Base-by-base conservation (phyloP, 2,329 filamentous ascomycete genomes). In the Cryphonectria naterciae region DNA sequence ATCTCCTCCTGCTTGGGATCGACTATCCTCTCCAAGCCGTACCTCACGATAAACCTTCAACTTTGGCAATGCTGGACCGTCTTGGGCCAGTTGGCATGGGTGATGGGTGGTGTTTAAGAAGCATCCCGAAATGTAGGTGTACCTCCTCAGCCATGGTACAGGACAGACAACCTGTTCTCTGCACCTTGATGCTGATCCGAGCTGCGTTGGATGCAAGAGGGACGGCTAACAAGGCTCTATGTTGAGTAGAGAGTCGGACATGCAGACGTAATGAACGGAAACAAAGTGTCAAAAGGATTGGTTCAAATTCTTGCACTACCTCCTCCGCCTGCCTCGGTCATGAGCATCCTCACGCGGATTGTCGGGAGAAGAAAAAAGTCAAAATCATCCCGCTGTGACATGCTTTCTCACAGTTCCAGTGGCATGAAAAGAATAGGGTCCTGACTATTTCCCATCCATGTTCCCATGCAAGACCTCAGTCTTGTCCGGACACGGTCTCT, bases 291-390 rank as follows among this genome's bases (percentile, higher is more conserved):
- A 32, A 65, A 65, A 65, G 10, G 46, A 65, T 39, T 19, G 46
- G 46, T 41, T 35, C 46, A 49, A 10, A 56, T 65, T 54, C 17
- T 37, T 37, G 43, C 46, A 56, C 64, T 65, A 65, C 32, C 46
- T 54, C 37, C 37, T 37, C 46, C 35, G 13, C 19, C 58, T n/a
- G 35, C 35, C 58, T n/a, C 19, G 35, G 58, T 37, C 32, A 19
- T 61, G 35, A 35, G n/a, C 32, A 19, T 61, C 58, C 32, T 25
- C 58, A 10, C 25, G 19, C n/a, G n/a, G n/a, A n/a, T 28, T 56
- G 46, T n/a, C 22, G 46, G 32, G 32, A 49, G 22, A 68, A 54
- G 37, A 60, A 37, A 7, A 68, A 52, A 35, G 67, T 54, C 58
- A 62, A 58, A 63, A 54, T 28, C n/a, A 52, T 64, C 56, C 28